phyloP scores from a whole-genome alignment of 75 land plant genomes.

The Cupressus sempervirens region DNA sequence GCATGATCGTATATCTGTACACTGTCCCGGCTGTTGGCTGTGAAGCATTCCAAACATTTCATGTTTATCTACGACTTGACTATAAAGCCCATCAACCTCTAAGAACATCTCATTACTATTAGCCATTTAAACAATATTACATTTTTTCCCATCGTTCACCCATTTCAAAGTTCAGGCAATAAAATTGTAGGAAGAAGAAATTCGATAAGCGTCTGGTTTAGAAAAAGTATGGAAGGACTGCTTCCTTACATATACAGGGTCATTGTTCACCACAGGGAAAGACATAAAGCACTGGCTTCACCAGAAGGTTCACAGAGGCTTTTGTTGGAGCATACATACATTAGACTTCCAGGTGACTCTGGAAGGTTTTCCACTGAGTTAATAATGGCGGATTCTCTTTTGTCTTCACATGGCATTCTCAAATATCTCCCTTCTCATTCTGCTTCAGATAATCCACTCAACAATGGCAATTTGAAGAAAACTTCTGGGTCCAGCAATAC shows the following conservation, averaged over 20 bases:
- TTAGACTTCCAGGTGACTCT: conserved; percentile 43
- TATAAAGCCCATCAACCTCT: no score
- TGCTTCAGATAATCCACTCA: not conserved
- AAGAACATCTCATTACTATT: no score
- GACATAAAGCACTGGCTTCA: not conserved
- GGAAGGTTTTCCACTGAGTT: conserved; percentile 22
- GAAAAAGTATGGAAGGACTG: conserved; percentile 47
- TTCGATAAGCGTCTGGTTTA: no score
- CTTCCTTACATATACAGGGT: conserved; percentile 50
- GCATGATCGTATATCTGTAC: no score
- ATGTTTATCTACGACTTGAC: no score
- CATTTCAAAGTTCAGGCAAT: no score
- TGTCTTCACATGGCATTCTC: not conserved
- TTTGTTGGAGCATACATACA: conserved; percentile 19
- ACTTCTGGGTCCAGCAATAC: not conserved
- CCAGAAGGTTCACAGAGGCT: conserved; percentile 11
- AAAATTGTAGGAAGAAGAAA: no score
- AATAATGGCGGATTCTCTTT: not conserved
- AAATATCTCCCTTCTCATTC: not conserved
- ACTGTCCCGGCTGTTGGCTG: no score
- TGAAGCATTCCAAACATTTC: no score
- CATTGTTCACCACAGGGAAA: conserved; percentile 32
- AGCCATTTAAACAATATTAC: no score
- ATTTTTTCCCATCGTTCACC: no score
- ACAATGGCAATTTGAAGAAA: no score